Percentiles rank a stretch among this genome's conserved stretches.
Evolutionary conservation across 768 basidiomycete genomes (phyloP).

Genomic region (Astraeus odoratus): DNA sequence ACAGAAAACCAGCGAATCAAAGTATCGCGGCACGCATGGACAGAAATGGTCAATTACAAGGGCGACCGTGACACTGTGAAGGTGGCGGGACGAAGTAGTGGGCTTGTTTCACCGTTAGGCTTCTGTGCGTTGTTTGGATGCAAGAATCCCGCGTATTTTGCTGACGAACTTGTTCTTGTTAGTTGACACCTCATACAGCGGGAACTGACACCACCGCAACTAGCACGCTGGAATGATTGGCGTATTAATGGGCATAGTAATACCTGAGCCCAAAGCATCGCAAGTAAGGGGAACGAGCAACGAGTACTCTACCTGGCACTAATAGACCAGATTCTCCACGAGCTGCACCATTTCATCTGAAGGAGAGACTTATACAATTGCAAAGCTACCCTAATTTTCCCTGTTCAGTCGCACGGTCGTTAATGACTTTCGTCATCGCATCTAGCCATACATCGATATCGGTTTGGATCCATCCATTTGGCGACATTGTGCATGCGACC

Average conservation of each 20-base stretch:
- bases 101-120: no score
- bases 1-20: conserved; percentile 22
- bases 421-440: conserved; percentile 76
- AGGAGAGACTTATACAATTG: background rate
- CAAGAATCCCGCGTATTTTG: background rate
- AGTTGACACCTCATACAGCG: conserved; percentile 21
- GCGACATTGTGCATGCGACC: conserved; percentile 2
- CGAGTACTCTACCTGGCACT: background rate
- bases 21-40: conserved; percentile 44
- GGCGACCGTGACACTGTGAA: no score
- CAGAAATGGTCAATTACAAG: conserved; percentile 41
- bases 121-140: conserved; percentile 18
- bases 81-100: no score
- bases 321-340: background rate
- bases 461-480: conserved; percentile 12
- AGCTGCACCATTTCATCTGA: background rate
- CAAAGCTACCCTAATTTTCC: conserved; percentile 34
- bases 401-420: conserved; percentile 47
- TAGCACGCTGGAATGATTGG: no score
- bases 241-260: no score
- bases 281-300: background rate
- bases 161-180: conserved; percentile 1
- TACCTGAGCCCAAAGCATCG: no score
- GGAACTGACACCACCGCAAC: conserved; percentile 7
- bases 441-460: conserved; percentile 70